These are phyloP conservation scores for Cystobasidiaceae sp. DNA, from an alignment of 1,284 basidiomycete genomes.

Conservation along the genomic window DNA sequence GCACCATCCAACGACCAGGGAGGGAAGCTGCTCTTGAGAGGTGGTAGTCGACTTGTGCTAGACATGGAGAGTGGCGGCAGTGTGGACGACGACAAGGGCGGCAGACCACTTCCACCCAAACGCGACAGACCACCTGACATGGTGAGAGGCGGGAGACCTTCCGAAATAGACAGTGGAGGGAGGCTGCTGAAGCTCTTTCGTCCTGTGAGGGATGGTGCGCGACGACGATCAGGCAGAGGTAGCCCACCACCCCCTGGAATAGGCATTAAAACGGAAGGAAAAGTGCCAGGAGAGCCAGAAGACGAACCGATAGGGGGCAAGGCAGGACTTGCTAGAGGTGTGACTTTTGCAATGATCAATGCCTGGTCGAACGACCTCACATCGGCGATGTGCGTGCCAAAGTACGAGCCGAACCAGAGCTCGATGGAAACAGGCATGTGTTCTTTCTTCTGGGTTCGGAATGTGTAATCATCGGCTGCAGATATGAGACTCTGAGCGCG, in stretches of 20 bases:
- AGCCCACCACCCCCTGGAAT: not conserved
- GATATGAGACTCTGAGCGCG: not conserved
- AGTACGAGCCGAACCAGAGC: constrained; percentile 15
- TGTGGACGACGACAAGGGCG: not conserved
- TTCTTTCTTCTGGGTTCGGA: not conserved
- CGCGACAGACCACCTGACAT: too few species aligned
- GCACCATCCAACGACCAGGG: not conserved
- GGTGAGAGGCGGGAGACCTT: too few species aligned
- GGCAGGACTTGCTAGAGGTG: not conserved
- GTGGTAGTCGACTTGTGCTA: not conserved
- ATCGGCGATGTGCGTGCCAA: not conserved
- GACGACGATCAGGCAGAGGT: not conserved
- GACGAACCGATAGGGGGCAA: not conserved
- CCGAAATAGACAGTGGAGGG: not conserved
- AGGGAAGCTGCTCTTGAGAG: not conserved
- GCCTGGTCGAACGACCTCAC: not conserved
- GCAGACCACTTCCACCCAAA: too few species aligned
- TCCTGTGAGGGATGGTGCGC: not conserved
- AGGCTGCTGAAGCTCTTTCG: not conserved
- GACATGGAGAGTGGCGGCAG: not conserved
- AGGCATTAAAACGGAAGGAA: not conserved
- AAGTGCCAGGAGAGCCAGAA: not conserved
- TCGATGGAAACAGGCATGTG: not conserved
- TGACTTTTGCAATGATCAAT: constrained; percentile 4
- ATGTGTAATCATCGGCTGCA: not conserved